Conservation (phyloP, 1,139 yeast species). For the Taphrina confusa region DNA sequence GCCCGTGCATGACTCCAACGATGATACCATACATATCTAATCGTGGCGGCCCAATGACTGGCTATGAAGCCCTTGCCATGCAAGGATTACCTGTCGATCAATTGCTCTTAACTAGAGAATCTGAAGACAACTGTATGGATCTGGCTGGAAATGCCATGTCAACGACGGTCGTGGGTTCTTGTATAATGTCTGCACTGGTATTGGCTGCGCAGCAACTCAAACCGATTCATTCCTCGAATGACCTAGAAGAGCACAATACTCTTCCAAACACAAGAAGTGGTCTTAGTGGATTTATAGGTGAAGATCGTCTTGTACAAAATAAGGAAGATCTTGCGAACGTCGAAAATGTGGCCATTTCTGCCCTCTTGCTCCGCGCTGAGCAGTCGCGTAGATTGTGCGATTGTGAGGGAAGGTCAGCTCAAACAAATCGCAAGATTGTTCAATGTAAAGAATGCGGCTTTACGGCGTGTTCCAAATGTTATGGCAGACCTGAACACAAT, state of each 20-base stretch:
- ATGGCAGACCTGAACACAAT: slow-evolving; percentile 35
- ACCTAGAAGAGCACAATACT: not conserved
- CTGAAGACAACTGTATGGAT: slow-evolving; percentile 35
- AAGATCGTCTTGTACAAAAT: not conserved
- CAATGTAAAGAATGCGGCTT: slow-evolving; percentile 29
- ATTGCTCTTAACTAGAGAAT: slow-evolving; percentile 34
- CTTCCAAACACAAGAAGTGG: not conserved
- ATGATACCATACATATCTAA: slow-evolving; percentile 37
- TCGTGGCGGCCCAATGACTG: slow-evolving; percentile 37
- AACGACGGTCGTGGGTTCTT: slow-evolving; percentile 36
- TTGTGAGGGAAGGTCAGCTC: slow-evolving; percentile 33
- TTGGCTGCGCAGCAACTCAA: slow-evolving; percentile 13
- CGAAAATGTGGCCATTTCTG: not conserved
- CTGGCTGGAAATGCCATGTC: slow-evolving; percentile 37
- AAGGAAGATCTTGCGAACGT: slow-evolving; percentile 22
- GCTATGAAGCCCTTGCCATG: slow-evolving; percentile 36
- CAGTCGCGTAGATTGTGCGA: slow-evolving; percentile 31
- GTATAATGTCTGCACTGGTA: slow-evolving; percentile 32
- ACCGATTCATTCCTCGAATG: not conserved
- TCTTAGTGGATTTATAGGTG: slow-evolving; percentile 25
- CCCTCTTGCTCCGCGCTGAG: slow-evolving; percentile 12
- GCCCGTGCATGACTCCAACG: slow-evolving; percentile 36
- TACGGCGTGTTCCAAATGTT: slow-evolving; percentile 29
- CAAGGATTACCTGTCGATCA: slow-evolving; percentile 37
- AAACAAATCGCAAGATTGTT: slow-evolving; percentile 15